phyloP scores from a whole-genome alignment of 2,329 filamentous ascomycete species.

The Corynespora cassiicola region DNA sequence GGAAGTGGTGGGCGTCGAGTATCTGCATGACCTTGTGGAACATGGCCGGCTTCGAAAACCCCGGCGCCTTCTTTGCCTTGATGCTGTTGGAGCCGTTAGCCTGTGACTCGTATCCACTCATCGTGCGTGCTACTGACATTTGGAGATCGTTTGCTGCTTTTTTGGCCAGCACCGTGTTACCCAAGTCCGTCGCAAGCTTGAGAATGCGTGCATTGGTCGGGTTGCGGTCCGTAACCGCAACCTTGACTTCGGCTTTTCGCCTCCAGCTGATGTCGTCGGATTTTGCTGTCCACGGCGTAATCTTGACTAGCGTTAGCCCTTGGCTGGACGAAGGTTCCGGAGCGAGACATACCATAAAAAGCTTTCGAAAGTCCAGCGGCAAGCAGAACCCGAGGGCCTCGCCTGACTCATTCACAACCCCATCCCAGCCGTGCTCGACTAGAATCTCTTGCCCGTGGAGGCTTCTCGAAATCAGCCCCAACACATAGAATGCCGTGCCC shows the following conservation, averaged over 20 bases:
- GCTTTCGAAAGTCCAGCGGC: conserved; percentile 75
- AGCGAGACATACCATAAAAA: conserved; percentile 69
- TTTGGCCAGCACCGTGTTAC: conserved; percentile 92
- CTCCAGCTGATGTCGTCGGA: conserved; percentile 38
- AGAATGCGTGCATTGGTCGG: conserved; percentile 75
- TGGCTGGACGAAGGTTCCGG: background rate
- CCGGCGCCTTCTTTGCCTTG: conserved; percentile 74
- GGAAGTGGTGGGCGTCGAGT: conserved; percentile 88
- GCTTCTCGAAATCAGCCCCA: conserved; percentile 91
- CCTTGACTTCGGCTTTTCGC: conserved; percentile 52
- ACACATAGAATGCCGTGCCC: conserved; percentile 94
- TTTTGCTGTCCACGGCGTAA: conserved; percentile 45
- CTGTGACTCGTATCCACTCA: background rate
- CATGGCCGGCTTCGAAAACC: conserved; percentile 77
- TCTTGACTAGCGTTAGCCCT: conserved; percentile 36
- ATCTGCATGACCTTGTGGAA: conserved; percentile 87
- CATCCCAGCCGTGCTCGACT: conserved; percentile 90
- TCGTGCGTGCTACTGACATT: conserved; percentile 47
- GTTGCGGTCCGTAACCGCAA: conserved; percentile 68
- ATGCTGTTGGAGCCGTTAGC: conserved; percentile 59
- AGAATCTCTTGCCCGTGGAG: conserved; percentile 91
- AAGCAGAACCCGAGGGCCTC: conserved; percentile 87
- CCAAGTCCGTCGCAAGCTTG: conserved; percentile 83
- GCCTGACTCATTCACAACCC: conserved; percentile 82
- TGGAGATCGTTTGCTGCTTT: conserved; percentile 82